Percentiles rank a stretch among this genome's conserved stretches.
These are phyloP conservation scores for Planoprotostelium fungivorum DNA, from an alignment of 78 protist genomes.

Conservation along the genomic window DNA sequence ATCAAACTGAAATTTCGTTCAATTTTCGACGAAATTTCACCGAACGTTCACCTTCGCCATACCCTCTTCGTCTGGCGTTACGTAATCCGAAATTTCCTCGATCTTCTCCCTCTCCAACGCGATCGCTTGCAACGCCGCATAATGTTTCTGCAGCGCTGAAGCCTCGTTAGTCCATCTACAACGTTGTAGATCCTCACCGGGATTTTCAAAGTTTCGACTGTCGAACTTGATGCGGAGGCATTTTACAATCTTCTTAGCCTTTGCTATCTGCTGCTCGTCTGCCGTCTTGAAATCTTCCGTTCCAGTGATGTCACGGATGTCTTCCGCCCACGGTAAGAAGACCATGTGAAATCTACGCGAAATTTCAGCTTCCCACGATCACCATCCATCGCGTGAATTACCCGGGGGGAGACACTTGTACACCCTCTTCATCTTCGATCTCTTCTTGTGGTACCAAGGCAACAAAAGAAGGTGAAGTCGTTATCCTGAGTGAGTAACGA, in stretches of 20 bases:
- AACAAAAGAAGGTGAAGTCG: constrained; percentile 32
- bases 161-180: neutral
- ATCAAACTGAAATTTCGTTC: neutral
- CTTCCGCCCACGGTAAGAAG: constrained; percentile 60
- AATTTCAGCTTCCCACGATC: constrained; percentile 1
- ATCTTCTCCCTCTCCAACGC: constrained; percentile 61
- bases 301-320: constrained; percentile 25
- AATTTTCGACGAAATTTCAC: neutral
- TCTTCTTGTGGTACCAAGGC: constrained; percentile 40
- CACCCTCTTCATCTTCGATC: neutral
- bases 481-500: constrained; percentile 16
- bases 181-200: neutral
- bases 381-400: no score
- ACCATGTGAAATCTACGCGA: constrained; percentile 47
- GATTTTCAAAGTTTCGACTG: constrained; percentile 37
- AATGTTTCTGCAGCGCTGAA: constrained; percentile 44
- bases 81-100: constrained; percentile 21
- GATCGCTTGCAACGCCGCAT: constrained; percentile 47
- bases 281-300: neutral
- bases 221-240: constrained; percentile 37
- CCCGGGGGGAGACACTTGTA: neutral
- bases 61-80: constrained; percentile 23
- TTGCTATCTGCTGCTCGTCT: constrained; percentile 3
- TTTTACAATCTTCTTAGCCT: constrained; percentile 46
- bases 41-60: constrained; percentile 9